A percentile compares a stretch with the other conserved stretches of the same genome.
Evolutionary conservation across 495 filamentous ascomycete genomes (phyloP).

Genomic region (Hyaloscypha hepaticicola): DNA sequence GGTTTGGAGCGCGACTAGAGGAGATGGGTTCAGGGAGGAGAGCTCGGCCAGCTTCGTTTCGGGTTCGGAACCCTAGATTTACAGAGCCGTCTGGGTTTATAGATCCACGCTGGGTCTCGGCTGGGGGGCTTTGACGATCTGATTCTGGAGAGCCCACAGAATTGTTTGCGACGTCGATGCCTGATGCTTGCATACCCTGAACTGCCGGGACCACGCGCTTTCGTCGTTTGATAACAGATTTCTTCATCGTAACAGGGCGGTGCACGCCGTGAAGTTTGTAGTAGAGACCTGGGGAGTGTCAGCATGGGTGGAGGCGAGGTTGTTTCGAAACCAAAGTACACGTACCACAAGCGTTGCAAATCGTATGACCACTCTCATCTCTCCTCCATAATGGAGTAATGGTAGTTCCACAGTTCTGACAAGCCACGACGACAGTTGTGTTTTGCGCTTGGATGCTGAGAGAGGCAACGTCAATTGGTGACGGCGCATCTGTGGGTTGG

Average conservation of each 20-base stretch:
- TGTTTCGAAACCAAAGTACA: conserved; percentile 21
- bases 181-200: conserved; percentile 46
- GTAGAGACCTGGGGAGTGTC: conserved; percentile 68
- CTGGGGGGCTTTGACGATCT: conserved; percentile 43
- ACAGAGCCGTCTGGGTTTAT: conserved; percentile 55
- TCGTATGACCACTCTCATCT: conserved; percentile 93
- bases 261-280: conserved; percentile 95
- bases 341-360: conserved; percentile 98
- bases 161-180: conserved; percentile 37
- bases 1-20: conserved; percentile 37
- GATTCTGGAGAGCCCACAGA: conserved; percentile 38
- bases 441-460: conserved; percentile 40
- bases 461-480: conserved; percentile 38
- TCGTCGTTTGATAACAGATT: conserved; percentile 90
- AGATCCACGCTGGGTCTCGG: conserved; percentile 41
- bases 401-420: conserved; percentile 96
- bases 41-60: conserved; percentile 36
- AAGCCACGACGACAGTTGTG: conserved; percentile 81
- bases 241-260: conserved; percentile 95
- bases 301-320: conserved; percentile 1
- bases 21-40: conserved; percentile 49
- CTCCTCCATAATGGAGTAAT: conserved; percentile 95
- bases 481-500: conserved; percentile 32
- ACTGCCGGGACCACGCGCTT: conserved; percentile 90
- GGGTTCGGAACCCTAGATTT: conserved; percentile 59